Conservation (phyloP, 1,284 basidiomycete species). For the Cystobasidiaceae sp. region DNA sequence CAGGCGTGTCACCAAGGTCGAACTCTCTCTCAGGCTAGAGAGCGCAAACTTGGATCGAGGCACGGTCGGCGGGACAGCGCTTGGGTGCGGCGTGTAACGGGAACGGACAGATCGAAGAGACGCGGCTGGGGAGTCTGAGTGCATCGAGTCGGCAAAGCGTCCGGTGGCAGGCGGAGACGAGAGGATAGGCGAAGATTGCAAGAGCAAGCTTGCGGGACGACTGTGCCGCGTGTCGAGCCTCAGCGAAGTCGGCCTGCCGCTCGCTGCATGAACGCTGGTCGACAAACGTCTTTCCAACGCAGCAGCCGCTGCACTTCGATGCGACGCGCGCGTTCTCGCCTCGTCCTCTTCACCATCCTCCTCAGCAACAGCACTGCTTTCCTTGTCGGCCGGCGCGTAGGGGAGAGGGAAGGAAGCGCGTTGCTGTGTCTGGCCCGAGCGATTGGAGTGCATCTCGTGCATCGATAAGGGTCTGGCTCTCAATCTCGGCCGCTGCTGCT, state of each 20-base stretch:
- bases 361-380: too few species aligned
- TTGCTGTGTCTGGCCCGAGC: background rate
- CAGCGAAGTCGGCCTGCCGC: too few species aligned
- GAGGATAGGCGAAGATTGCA: slow-evolving; percentile 10
- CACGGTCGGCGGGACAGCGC: background rate
- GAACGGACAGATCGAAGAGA: background rate
- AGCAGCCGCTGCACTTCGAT: slow-evolving; percentile 7
- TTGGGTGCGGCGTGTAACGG: background rate
- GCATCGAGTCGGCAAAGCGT: background rate
- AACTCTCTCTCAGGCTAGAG: background rate
- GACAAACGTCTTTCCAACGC: slow-evolving; percentile 1
- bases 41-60: slow-evolving; percentile 7
- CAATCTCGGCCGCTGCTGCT: background rate
- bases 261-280: background rate
- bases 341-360: too few species aligned
- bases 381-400: too few species aligned
- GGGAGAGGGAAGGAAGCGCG: background rate
- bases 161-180: background rate
- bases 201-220: background rate
- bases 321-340: too few species aligned
- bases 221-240: background rate
- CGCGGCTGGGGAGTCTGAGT: background rate
- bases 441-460: slow-evolving; percentile 7
- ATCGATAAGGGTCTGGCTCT: slow-evolving; percentile 2
- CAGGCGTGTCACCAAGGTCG: background rate